phyloP scores from a whole-genome alignment of 108 stramenopile species.

The Cyclotella choctawhatcheeana region DNA sequence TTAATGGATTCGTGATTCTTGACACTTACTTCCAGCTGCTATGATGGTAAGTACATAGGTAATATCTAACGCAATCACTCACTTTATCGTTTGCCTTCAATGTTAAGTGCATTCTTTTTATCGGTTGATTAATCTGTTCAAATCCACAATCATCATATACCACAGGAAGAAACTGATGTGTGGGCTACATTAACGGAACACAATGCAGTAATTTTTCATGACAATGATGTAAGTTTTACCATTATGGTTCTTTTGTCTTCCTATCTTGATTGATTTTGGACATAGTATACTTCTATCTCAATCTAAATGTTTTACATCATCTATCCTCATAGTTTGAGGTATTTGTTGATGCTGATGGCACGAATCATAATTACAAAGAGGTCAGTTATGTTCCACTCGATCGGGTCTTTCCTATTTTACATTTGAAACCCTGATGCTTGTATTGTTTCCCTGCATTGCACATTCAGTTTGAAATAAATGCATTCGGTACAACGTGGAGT shows the following conservation, averaged over 20 bases:
- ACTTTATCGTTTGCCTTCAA: not conserved
- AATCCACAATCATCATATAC: no score
- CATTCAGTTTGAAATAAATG: conserved; percentile 80
- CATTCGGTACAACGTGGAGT: conserved; percentile 86
- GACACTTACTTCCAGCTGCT: conserved; percentile 4
- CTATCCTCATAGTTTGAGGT: conserved; percentile 70
- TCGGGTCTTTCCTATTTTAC: no score
- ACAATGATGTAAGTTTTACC: conserved; percentile 48
- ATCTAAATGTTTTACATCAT: not conserved
- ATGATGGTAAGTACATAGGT: conserved; percentile 28
- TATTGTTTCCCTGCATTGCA: not conserved
- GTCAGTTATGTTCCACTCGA: conserved; percentile 9
- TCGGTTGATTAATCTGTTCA: no score
- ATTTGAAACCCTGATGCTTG: no score
- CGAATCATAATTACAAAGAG: conserved; percentile 85
- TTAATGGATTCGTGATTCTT: no score
- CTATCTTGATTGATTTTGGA: no score
- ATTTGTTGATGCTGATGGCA: conserved; percentile 79
- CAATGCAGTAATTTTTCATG: conserved; percentile 86
- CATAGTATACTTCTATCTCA: not conserved
- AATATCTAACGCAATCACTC: conserved; percentile 34
- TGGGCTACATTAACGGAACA: conserved; percentile 61
- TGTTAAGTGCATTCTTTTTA: no score
- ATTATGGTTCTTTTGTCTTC: no score
- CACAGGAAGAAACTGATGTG: conserved; percentile 53